A percentile compares a stretch with the other conserved stretches of the same genome.
Evolutionary conservation across 306 rosid genomes (phyloP).

Genomic region (Lupinus albus): DNA sequence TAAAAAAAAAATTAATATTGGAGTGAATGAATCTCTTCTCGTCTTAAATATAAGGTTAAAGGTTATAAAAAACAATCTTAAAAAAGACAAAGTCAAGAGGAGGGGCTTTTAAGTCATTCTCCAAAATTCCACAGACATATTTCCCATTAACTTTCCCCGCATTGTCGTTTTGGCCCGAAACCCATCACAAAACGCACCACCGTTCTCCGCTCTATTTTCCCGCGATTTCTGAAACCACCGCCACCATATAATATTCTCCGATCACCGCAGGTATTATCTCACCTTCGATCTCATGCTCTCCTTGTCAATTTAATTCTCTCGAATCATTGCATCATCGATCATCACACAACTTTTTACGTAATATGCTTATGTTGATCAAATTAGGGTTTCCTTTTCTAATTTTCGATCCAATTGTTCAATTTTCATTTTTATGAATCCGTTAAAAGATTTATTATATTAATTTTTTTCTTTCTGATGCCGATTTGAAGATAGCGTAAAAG

Average conservation of each 20-base stretch:
- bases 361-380: conserved; percentile 11
- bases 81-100: too few relatives aligned
- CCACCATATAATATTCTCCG: conserved; percentile 29
- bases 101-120: too few relatives aligned
- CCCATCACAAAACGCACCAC: conserved; percentile 29
- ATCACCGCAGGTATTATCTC: conserved; percentile 31
- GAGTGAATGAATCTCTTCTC: too few relatives aligned
- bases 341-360: background rate
- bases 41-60: too few relatives aligned
- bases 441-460: background rate
- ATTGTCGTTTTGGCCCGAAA: conserved; percentile 44
- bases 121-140: too few relatives aligned
- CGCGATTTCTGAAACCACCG: conserved; percentile 32
- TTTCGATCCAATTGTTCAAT: conserved; percentile 19
- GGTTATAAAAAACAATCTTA: too few relatives aligned
- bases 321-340: conserved; percentile 18
- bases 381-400: conserved; percentile 33
- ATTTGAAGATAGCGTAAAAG: conserved; percentile 36
- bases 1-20: too few relatives aligned
- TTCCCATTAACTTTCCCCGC: too few relatives aligned
- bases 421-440: conserved; percentile 20
- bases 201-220: conserved; percentile 38
- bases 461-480: conserved; percentile 28
- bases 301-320: background rate
- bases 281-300: background rate